A percentile compares a stretch with the other conserved stretches of the same genome.
Evolutionary conservation across 306 rosid species (phyloP).

Genomic region (Begonia masoniana): DNA sequence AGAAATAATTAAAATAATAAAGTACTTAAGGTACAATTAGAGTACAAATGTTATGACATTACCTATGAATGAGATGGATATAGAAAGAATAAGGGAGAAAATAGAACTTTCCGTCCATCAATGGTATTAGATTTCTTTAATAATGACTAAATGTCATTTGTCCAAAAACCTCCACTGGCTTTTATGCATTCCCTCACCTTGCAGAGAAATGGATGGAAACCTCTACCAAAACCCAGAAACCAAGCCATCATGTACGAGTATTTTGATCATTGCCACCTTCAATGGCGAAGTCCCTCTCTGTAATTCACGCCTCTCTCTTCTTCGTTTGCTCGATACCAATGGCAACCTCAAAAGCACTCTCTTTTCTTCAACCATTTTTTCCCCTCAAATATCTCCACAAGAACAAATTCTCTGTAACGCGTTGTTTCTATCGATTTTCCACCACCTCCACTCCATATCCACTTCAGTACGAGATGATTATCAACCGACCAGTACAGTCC

Average conservation of each 20-base stretch:
- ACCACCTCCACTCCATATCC: slow-evolving; percentile 55
- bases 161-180: too few species aligned
- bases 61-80: too few species aligned
- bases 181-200: too few species aligned
- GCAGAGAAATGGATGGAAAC: neutral
- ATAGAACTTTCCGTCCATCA: too few species aligned
- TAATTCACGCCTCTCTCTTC: slow-evolving; percentile 15
- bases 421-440: slow-evolving; percentile 19
- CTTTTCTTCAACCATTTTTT: slow-evolving; percentile 16
- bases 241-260: neutral
- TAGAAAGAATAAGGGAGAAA: too few species aligned
- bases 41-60: too few species aligned
- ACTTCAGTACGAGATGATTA: slow-evolving; percentile 74
- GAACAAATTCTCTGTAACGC: slow-evolving; percentile 2
- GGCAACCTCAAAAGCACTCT: slow-evolving; percentile 16
- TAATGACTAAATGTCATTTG: too few species aligned
- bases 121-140: too few species aligned
- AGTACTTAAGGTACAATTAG: too few species aligned
- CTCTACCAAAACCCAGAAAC: slow-evolving; percentile 2
- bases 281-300: slow-evolving; percentile 31
- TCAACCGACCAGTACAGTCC: slow-evolving; percentile 52
- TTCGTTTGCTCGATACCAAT: slow-evolving; percentile 17
- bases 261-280: neutral
- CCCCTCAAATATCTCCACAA: slow-evolving; percentile 12
- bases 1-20: too few species aligned